A percentile compares a stretch with the other conserved stretches of the same genome.
Evolutionary conservation across 805 yeast genomes (phyloP).

Genomic region (Barnettozyma populi): DNA sequence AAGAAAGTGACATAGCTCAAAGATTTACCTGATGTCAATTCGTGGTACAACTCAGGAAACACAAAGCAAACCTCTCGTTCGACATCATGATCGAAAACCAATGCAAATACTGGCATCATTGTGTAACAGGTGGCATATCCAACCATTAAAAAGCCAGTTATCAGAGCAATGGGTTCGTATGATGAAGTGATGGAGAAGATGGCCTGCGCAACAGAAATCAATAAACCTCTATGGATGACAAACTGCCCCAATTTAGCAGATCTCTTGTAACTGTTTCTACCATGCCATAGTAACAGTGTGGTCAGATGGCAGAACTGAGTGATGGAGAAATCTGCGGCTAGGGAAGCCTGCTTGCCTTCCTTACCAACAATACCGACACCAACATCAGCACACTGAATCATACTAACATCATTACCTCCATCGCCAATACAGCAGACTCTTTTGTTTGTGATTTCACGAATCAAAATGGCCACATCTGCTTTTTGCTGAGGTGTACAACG

Average conservation of each 20-base stretch:
- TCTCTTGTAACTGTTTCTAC: constrained; percentile 92
- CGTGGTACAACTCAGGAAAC: constrained; percentile 93
- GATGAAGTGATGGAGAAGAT: constrained; percentile 80
- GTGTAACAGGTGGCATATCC: constrained; percentile 97
- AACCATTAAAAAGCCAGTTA: constrained; percentile 97
- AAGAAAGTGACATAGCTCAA: constrained; percentile 83
- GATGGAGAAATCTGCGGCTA: constrained; percentile 95
- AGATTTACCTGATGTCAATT: constrained; percentile 81
- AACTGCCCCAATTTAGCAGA: constrained; percentile 94
- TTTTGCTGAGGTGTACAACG: constrained; percentile 98
- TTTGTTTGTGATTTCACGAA: constrained; percentile 73
- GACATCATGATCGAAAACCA: constrained; percentile 88
- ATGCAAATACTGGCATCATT: constrained; percentile 95
- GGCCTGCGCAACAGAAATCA: constrained; percentile 93
- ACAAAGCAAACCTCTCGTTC: constrained; percentile 81
- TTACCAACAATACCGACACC: constrained; percentile 99
- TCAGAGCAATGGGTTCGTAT: constrained; percentile 91
- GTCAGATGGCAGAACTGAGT: constrained; percentile 88
- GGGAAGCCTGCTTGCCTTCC: constrained; percentile 95
- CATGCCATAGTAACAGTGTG: constrained; percentile 91
- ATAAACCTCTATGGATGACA: constrained; percentile 91
- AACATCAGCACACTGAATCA: constrained; percentile 98
- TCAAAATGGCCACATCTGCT: constrained; percentile 85
- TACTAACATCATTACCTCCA: constrained; percentile 98
- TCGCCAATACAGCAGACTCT: constrained; percentile 98